phyloP scores from a whole-genome alignment of 1,284 basidiomycete genomes.

The Ganoderma resinaceum region DNA sequence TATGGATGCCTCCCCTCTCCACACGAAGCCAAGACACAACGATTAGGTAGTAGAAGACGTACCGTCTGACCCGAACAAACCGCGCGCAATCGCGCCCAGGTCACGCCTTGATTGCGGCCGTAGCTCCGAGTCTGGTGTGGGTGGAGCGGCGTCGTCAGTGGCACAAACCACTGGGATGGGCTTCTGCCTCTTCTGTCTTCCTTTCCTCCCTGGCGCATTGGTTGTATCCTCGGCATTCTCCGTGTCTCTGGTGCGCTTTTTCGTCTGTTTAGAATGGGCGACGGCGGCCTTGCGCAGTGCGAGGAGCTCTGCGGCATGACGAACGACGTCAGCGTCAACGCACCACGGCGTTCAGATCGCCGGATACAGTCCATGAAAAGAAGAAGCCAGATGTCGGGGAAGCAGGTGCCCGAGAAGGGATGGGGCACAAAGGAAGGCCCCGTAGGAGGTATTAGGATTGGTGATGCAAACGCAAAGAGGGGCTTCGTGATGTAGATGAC shows the following conservation, averaged over 20 bases:
- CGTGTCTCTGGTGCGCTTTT: constrained; percentile 7
- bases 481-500: constrained; percentile 18
- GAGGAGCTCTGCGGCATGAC: constrained; percentile 23
- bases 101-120: constrained; percentile 9
- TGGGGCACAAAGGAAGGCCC: constrained; percentile 17
- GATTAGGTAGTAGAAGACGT: constrained; percentile 7
- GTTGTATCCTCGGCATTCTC: background rate
- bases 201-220: constrained; percentile 22
- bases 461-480: background rate
- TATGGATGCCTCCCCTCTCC: background rate
- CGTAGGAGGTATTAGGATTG: constrained; percentile 5
- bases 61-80: constrained; percentile 6
- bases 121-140: background rate
- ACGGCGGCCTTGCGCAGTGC: constrained; percentile 25
- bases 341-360: background rate
- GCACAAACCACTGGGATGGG: background rate
- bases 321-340: constrained; percentile 6
- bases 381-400: constrained; percentile 2
- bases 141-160: background rate
- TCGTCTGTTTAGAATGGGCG: constrained; percentile 3
- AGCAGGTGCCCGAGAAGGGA: background rate
- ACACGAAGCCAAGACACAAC: background rate
- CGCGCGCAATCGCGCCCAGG: background rate
- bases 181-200: constrained; percentile 5
- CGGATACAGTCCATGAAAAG: background rate